These are phyloP conservation scores for Epichloe brachyelytri DNA, from an alignment of 2,329 filamentous ascomycete genomes.

Conservation along the genomic window DNA sequence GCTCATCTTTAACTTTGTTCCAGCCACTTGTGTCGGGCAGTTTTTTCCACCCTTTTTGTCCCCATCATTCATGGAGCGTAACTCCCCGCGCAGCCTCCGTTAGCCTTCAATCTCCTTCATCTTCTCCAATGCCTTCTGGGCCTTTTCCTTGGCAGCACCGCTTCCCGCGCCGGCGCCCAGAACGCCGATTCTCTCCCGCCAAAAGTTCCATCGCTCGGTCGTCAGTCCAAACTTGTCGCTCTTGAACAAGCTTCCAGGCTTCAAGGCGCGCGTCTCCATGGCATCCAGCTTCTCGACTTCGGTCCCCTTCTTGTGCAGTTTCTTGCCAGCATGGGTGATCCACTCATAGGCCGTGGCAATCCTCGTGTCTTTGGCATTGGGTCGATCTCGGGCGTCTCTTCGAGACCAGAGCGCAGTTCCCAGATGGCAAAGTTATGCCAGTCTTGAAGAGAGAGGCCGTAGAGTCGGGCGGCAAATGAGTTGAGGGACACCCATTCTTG, in stretches of 20 bases:
- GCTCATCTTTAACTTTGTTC: background rate
- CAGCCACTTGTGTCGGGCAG: background rate
- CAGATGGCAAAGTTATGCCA: constrained; percentile 18
- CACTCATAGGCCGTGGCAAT: constrained; percentile 16
- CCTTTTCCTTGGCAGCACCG: constrained; percentile 11
- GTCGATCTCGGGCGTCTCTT: constrained; percentile 11
- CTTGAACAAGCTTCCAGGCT: constrained; percentile 11
- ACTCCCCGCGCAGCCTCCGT: background rate
- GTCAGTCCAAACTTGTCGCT: constrained; percentile 12
- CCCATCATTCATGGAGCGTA: background rate
- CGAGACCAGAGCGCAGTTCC: constrained; percentile 18
- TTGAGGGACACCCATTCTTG: constrained; percentile 19
- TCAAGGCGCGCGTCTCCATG: constrained; percentile 9
- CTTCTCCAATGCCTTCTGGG: constrained; percentile 9
- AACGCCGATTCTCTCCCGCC: constrained; percentile 15
- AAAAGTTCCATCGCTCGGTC: constrained; percentile 18
- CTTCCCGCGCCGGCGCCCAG: constrained; percentile 9
- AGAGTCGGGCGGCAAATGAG: constrained; percentile 20
- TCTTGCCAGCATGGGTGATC: constrained; percentile 17
- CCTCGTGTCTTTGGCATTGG: constrained; percentile 9
- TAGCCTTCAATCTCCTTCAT: constrained; percentile 12
- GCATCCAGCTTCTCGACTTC: constrained; percentile 9
- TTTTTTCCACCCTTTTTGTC: background rate
- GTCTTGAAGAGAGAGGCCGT: constrained; percentile 10
- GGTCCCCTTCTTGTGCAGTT: constrained; percentile 11